Conservation (phyloP, 139 green algal species). For the Micractinium conductrix region DNA sequence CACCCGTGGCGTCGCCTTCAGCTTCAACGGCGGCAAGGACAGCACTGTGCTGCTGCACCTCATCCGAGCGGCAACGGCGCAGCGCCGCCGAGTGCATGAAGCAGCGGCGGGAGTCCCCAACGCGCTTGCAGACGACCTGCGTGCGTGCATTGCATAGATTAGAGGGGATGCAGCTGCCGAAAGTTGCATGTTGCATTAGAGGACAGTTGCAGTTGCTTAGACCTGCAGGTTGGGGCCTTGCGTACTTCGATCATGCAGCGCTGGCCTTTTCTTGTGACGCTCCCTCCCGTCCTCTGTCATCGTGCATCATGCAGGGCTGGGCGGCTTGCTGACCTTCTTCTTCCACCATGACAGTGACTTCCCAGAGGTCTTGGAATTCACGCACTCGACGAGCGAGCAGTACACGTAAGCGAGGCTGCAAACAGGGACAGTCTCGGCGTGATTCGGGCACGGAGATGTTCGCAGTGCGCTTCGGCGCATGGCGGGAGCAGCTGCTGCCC, state of each 20-base stretch:
- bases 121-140: not conserved
- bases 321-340: constrained; percentile 77
- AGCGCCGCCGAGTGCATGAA: constrained; percentile 1
- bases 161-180: too few relatives aligned
- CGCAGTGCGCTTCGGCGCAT: too few relatives aligned
- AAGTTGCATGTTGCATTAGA: too few relatives aligned
- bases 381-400: constrained; percentile 36
- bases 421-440: too few relatives aligned
- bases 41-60: constrained; percentile 93
- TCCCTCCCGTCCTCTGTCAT: not conserved
- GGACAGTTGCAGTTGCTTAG: too few relatives aligned
- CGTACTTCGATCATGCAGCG: too few relatives aligned
- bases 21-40: constrained; percentile 97
- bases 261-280: constrained; percentile 64
- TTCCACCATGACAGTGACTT: constrained; percentile 84
- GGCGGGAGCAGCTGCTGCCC: too few relatives aligned
- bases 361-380: constrained; percentile 68
- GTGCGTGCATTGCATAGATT: constrained; percentile 8
- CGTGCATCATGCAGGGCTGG: constrained; percentile 66
- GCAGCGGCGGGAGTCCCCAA: not conserved
- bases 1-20: constrained; percentile 72
- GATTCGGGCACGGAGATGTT: too few relatives aligned
- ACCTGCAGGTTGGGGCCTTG: too few relatives aligned
- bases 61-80: constrained; percentile 61
- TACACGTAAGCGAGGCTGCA: constrained; percentile 72